Evolutionary conservation across 495 filamentous ascomycete genomes (phyloP), one percentile per base, ranked within the genome.

Genomic region (Aspergillus diversus): DNA sequence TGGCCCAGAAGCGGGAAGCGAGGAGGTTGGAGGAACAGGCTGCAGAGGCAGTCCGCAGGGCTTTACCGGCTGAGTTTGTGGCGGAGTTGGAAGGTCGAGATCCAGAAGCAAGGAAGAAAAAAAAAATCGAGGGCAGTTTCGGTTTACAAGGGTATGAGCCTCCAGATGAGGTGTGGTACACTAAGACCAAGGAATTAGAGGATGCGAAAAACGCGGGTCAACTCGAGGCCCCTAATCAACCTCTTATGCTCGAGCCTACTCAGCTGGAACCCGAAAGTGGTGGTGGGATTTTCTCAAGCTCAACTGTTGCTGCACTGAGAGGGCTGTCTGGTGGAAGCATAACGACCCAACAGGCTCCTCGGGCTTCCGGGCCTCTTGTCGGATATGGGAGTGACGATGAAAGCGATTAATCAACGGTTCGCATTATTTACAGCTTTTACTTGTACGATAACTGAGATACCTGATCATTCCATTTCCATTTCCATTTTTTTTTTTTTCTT

Each of bases 361-460:
- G 76, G 50, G 59, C 65, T 32, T 67, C 72, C 9, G 92, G 92
- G 15, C 90, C 92, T 11, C 79, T 98, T 68, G 93, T 97, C 9
- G 90, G 84, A 9, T 98, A 98, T 69, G 94, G 88, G 37, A 97
- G 93, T 76, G 94, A 97, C 76, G 91, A 92, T 70, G 93, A 97
- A 66, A 87, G 84, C 63, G 81, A 84, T 63, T 84, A 60, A 55
- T 63, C 50, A 53, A 63, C 56, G 42, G 13, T 50, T 60, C 56
- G 43, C 59, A 56, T 61, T 61, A 57, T 66, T 57, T 51, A 32
- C 57, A 54, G 61, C 37, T 33, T 61, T 60, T 71, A 50, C 37
- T 67, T 77, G 74, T 75, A 77, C 61, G 72, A 76, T 76, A 78
- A 35, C 52, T 77, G 64, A 68, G 75, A 77, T 77, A 75, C 75